Percentiles rank a stretch among this genome's conserved stretches.
Conservation (phyloP, 768 basidiomycete species). For the Boletus vermiculosoides region DNA sequence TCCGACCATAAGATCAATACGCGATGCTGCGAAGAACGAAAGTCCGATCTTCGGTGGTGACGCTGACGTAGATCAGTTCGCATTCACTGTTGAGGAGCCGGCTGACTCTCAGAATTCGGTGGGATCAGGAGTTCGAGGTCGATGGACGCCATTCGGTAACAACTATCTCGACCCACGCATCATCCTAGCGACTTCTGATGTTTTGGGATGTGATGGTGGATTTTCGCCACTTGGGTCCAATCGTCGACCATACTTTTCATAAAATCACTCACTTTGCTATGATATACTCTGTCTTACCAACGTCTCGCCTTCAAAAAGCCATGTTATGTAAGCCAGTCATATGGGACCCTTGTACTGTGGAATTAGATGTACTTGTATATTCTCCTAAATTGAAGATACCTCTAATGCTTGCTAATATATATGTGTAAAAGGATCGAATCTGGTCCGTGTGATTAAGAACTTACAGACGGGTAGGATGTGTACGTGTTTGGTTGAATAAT, state of each 20-base stretch:
- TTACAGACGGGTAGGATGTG: neutral
- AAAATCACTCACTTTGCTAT: slow-evolving; percentile 1
- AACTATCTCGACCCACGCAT: slow-evolving; percentile 31
- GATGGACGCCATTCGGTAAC: slow-evolving; percentile 33
- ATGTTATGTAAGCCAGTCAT: slow-evolving; percentile 6
- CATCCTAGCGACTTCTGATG: slow-evolving; percentile 31
- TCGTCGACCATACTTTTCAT: slow-evolving; percentile 36
- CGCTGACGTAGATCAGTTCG: slow-evolving; percentile 52
- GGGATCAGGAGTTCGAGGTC: slow-evolving; percentile 9
- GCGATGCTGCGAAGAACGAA: slow-evolving; percentile 30
- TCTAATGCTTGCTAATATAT: slow-evolving; percentile 6
- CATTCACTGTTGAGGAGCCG: slow-evolving; percentile 36
- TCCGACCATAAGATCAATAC: slow-evolving; percentile 36
- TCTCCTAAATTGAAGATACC: slow-evolving; percentile 24
- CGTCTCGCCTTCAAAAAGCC: neutral
- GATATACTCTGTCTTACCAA: no score
- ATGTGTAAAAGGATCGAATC: neutral
- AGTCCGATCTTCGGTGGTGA: slow-evolving; percentile 48
- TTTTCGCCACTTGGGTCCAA: slow-evolving; percentile 48
- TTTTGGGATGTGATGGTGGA: slow-evolving; percentile 36
- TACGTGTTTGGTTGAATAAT: slow-evolving; percentile 18
- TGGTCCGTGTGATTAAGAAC: neutral
- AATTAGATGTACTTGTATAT: slow-evolving; percentile 22
- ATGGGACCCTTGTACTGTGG: slow-evolving; percentile 15
- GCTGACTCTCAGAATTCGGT: slow-evolving; percentile 15